phyloP scores from a whole-genome alignment of 2,329 filamentous ascomycete species.

The Myriosclerotinia curreyana region DNA sequence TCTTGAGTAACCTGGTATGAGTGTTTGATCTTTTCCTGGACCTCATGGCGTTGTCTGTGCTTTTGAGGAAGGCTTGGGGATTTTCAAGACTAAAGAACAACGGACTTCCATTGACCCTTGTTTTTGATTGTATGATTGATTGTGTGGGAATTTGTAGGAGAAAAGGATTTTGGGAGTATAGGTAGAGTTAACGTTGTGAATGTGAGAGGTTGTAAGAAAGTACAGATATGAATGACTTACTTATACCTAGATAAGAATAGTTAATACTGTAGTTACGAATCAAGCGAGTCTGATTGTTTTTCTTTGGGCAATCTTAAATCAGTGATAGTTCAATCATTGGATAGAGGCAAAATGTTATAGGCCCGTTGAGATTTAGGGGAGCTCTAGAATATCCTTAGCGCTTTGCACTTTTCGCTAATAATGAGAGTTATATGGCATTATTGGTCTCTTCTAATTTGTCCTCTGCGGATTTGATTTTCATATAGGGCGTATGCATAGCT shows the following conservation, averaged over 20 bases:
- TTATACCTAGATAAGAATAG: not conserved
- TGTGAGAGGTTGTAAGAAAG: not conserved
- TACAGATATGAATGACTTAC: not conserved
- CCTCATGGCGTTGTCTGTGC: constrained; percentile 32
- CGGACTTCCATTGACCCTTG: not conserved
- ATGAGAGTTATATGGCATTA: too few species aligned
- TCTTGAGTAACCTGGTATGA: constrained; percentile 22
- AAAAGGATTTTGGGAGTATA: not conserved
- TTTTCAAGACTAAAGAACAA: not conserved
- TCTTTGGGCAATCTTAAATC: not conserved
- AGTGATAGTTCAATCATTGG: not conserved
- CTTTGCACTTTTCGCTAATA: too few species aligned
- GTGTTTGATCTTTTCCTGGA: constrained; percentile 19
- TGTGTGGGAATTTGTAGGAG: not conserved
- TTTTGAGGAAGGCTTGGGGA: not conserved
- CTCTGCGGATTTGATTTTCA: not conserved
- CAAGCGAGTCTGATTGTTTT: not conserved
- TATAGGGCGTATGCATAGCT: not conserved
- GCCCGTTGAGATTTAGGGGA: constrained; percentile 11
- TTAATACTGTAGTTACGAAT: not conserved
- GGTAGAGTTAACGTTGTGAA: too few species aligned
- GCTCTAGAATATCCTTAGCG: not conserved
- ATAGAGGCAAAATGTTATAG: not conserved
- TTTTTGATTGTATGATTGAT: not conserved
- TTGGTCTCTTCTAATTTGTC: not conserved